Conservation (phyloP, 441 rosid species). For the Capsella rubella region DNA sequence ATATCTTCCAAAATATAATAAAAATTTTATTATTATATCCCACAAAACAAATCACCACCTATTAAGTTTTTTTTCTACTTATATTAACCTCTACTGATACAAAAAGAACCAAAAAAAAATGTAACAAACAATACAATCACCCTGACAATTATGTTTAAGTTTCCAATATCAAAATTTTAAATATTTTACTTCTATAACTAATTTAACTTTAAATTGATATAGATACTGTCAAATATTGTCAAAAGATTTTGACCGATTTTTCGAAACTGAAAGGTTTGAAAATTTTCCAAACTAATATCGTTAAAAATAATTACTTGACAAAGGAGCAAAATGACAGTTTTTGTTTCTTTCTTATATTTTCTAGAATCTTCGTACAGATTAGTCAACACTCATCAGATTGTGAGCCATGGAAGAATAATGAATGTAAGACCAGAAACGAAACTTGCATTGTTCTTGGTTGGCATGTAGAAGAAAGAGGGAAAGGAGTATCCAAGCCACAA, state of each 20-base stretch:
- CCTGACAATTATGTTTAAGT: not conserved
- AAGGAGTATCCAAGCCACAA: too few relatives aligned
- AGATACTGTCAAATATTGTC: slow-evolving; percentile 3
- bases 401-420: too few relatives aligned
- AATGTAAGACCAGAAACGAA: too few relatives aligned
- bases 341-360: not conserved
- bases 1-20: too few relatives aligned
- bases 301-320: not conserved
- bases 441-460: too few relatives aligned
- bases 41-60: too few relatives aligned
- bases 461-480: too few relatives aligned
- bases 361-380: not conserved
- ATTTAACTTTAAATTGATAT: not conserved
- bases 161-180: not conserved
- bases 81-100: too few relatives aligned
- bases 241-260: slow-evolving; percentile 18
- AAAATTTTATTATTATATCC: too few relatives aligned
- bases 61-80: too few relatives aligned
- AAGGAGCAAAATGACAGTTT: not conserved
- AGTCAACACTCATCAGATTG: not conserved
- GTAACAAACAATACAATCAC: not conserved
- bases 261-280: not conserved
- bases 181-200: not conserved
- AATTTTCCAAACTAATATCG: slow-evolving; percentile 18
- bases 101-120: too few relatives aligned